Base-by-base conservation (phyloP, 192 early-diverging fungal species). In the Haplosporangium gracile region DNA sequence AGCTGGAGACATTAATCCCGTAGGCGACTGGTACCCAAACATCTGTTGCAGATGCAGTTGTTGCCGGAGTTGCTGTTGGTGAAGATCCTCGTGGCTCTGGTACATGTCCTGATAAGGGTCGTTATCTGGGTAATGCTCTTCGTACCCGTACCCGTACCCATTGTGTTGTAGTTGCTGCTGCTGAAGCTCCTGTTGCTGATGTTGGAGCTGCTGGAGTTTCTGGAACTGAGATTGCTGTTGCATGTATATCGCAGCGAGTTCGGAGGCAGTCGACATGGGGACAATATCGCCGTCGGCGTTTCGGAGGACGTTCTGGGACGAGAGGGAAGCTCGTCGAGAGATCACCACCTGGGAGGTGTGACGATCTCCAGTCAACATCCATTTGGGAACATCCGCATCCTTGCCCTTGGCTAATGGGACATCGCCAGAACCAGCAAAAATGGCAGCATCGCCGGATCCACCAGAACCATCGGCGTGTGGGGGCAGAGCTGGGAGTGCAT, bases 311-410 rank as follows among this genome's bases (percentile, higher is more conserved):
- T 73, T 73, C 45, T 73, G 72, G 22, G 43, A 40, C 0, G 72
- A 73, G 24, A 73, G 43, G 22, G 72, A 73, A 8, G 72, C 45
- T 51, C 51, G 49, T 40, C 74, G 49, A 49, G 63, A 69, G 40
- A 77, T 43, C 20, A 47, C 43, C 1, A 49, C 20, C 26, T 36
- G 42, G 2, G 77, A 36, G 10, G 45, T 24, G 36, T 16, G 77
- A 20, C 77, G 42, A 47, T 72, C 49, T 8, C 75, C 42, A 18
- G 77, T n/a, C 49, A 72, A 5, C 77, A 79, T 79, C 77, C 77
- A 79, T 15, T 51, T 70, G 2, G 77, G 77, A 4, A 79, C 39
- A 57, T 79, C 77, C 4, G 39, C 32, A 3, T 49, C 45, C 45
- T 60, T 70, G 68, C 32, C 34, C 65, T 43, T 78, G 45, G 40